Conservation (phyloP, 768 basidiomycete genomes). For the Macrocybe gigantea region DNA sequence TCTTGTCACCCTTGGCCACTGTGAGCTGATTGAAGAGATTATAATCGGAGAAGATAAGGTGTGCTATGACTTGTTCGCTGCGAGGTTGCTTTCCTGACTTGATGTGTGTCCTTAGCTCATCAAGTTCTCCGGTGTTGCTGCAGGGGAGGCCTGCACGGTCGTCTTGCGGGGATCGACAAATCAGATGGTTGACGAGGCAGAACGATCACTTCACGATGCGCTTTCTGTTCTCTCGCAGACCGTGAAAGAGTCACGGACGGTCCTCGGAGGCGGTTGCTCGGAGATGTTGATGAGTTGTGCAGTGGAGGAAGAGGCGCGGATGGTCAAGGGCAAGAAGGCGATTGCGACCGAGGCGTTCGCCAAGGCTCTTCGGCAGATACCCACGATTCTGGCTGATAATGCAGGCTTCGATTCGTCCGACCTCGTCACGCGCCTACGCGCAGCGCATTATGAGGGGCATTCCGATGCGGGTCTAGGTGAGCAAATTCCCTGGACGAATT, state of each 20-base stretch:
- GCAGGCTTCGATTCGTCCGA: conserved; percentile 98
- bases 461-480: conserved; percentile 82
- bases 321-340: conserved; percentile 90
- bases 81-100: background rate
- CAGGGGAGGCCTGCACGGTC: conserved; percentile 96
- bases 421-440: conserved; percentile 81
- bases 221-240: conserved; percentile 97
- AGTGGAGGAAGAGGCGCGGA: conserved; percentile 82
- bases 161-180: conserved; percentile 95
- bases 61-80: conserved; percentile 6
- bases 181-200: conserved; percentile 99
- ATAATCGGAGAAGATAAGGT: conserved; percentile 99
- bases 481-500: conserved; percentile 13
- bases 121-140: conserved; percentile 98
- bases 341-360: conserved; percentile 92
- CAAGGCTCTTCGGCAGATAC: conserved; percentile 87
- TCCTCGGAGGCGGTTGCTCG: conserved; percentile 94
- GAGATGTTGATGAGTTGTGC: conserved; percentile 98
- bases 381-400: conserved; percentile 95
- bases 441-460: conserved; percentile 90
- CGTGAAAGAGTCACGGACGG: conserved; percentile 91
- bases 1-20: conserved; percentile 85
- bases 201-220: conserved; percentile 95
- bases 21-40: conserved; percentile 96
- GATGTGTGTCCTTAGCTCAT: conserved; percentile 60